phyloP scores from a whole-genome alignment of 768 basidiomycete genomes.

The Cubamyces sp. region DNA sequence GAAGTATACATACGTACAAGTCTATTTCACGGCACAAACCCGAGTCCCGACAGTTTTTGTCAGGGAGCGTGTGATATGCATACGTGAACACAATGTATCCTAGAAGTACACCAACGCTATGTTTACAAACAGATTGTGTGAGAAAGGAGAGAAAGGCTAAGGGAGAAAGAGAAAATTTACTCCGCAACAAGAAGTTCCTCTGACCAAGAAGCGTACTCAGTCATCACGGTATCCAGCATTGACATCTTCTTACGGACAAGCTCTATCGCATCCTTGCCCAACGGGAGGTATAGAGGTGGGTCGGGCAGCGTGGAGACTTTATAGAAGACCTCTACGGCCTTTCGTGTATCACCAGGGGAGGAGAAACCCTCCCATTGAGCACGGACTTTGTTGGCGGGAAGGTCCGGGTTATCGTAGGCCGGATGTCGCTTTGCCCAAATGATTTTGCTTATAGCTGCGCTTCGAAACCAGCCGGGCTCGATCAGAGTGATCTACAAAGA shows the following conservation, averaged over 20 bases:
- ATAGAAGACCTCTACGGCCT: slow-evolving; percentile 27
- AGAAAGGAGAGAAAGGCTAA: too few species aligned
- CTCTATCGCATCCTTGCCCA: slow-evolving; percentile 21
- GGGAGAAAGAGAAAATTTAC: neutral
- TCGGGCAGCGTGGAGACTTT: slow-evolving; percentile 21
- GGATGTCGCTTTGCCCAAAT: slow-evolving; percentile 3
- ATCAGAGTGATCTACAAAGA: slow-evolving; percentile 26
- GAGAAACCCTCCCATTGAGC: neutral
- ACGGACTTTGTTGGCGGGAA: neutral
- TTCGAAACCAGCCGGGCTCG: slow-evolving; percentile 25
- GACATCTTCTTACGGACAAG: slow-evolving; percentile 2
- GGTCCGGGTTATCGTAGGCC: slow-evolving; percentile 2
- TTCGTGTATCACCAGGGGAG: slow-evolving; percentile 1
- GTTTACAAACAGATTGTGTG: too few species aligned
- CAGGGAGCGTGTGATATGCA: too few species aligned
- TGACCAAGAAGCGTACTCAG: slow-evolving; percentile 29
- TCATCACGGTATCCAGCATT: slow-evolving; percentile 9
- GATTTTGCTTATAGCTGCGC: neutral
- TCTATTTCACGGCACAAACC: neutral
- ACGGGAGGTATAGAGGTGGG: slow-evolving; percentile 26
- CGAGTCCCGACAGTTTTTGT: too few species aligned
- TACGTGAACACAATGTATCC: too few species aligned
- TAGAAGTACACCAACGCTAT: too few species aligned
- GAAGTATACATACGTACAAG: neutral
- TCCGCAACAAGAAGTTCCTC: neutral